These are phyloP conservation scores for Pseudogymnoascus sp. DNA, from an alignment of 2,329 filamentous ascomycete species.

Conservation along the genomic window DNA sequence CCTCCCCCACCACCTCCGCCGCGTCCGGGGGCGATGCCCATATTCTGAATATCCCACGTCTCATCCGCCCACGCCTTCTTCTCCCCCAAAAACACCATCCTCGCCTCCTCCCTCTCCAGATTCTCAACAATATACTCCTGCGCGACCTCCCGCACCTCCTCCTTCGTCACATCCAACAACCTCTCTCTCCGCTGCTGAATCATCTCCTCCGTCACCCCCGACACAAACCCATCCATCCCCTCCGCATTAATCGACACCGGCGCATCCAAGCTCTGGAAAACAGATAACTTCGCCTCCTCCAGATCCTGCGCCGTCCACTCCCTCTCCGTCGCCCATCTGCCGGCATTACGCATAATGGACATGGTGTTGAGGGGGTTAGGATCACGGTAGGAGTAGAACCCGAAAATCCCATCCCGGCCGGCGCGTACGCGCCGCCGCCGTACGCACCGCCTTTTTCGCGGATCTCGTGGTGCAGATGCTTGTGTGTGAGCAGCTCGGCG, in stretches of 20 bases:
- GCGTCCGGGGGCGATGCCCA: slow-evolving; percentile 55
- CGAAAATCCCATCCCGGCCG: slow-evolving; percentile 76
- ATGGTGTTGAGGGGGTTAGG: slow-evolving; percentile 89
- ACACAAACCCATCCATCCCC: slow-evolving; percentile 79
- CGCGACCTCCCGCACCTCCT: slow-evolving; percentile 74
- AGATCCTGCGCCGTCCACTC: slow-evolving; percentile 78
- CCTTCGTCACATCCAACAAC: slow-evolving; percentile 75
- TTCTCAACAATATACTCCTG: slow-evolving; percentile 72
- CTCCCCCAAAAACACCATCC: slow-evolving; percentile 72
- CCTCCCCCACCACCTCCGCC: slow-evolving; percentile 18
- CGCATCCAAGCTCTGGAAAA: slow-evolving; percentile 89
- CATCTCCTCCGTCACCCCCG: slow-evolving; percentile 82
- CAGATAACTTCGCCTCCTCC: slow-evolving; percentile 90
- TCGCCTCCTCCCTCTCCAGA: slow-evolving; percentile 52
- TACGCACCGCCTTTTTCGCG: slow-evolving; percentile 97
- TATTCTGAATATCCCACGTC: slow-evolving; percentile 68
- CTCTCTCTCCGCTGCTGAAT: slow-evolving; percentile 75
- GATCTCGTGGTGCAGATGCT: slow-evolving; percentile 94
- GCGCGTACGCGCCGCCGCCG: slow-evolving; percentile 80
- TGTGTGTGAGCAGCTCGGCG: slow-evolving; percentile 88
- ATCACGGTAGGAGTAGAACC: slow-evolving; percentile 94
- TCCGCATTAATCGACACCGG: slow-evolving; percentile 81
- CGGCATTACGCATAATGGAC: slow-evolving; percentile 75
- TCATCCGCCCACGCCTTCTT: slow-evolving; percentile 72
- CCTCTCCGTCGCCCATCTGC: slow-evolving; percentile 74